These are phyloP conservation scores for Nadsonia commutata DNA, from an alignment of 1,139 yeast genomes.

Conservation along the genomic window DNA sequence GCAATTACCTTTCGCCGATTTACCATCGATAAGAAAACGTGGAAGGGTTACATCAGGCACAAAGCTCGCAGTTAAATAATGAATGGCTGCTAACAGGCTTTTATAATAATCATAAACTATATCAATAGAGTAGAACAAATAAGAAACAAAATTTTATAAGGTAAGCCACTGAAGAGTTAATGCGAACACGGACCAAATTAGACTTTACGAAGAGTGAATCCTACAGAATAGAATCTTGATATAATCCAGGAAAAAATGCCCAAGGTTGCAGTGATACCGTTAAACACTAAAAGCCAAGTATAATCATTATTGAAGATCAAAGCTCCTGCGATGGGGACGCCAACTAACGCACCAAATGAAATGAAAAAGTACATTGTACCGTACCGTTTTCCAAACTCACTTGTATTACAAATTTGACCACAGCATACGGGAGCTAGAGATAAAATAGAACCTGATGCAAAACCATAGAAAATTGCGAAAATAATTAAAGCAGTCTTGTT, in stretches of 20 bases:
- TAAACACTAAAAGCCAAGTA: conserved; percentile 26
- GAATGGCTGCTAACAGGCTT: too few species aligned
- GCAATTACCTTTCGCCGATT: too few species aligned
- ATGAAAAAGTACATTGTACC: conserved; percentile 34
- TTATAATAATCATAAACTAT: too few species aligned
- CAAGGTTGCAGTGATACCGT: conserved; percentile 23
- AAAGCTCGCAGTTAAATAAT: too few species aligned
- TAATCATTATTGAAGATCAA: conserved; percentile 28
- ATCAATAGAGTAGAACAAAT: too few species aligned
- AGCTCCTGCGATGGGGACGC: conserved; percentile 38
- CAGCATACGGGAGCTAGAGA: conserved; percentile 34
- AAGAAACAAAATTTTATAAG: too few species aligned
- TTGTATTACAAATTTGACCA: conserved; percentile 34
- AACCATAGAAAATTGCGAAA: conserved; percentile 37
- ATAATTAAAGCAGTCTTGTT: conserved; percentile 25
- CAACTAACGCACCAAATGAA: conserved; percentile 31
- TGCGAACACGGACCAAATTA: too few species aligned
- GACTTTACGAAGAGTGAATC: conserved; percentile 14
- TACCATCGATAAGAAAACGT: too few species aligned
- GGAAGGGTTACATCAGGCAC: too few species aligned
- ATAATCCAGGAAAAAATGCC: conserved; percentile 15
- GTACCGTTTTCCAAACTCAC: conserved; percentile 35
- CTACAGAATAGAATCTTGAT: conserved; percentile 27
- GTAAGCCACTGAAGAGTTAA: too few species aligned
- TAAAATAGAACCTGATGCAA: conserved; percentile 35